Evolutionary conservation across 1,284 basidiomycete species (phyloP).

Genomic region (Moesziomyces sp.): DNA sequence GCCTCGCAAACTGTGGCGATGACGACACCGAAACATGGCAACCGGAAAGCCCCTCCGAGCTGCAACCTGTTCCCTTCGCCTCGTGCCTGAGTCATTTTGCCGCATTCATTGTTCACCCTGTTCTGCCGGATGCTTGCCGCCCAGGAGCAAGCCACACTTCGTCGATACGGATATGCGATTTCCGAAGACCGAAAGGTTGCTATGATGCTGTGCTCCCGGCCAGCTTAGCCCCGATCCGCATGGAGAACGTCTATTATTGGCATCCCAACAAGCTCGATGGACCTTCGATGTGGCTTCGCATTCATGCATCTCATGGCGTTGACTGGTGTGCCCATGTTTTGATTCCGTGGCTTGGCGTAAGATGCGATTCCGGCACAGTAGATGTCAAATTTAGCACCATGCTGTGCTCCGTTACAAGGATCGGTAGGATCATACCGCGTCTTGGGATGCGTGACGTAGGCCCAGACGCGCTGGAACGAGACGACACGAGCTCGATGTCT

Average conservation of each 20-base stretch:
- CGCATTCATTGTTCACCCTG: not conserved
- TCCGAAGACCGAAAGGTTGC: not conserved
- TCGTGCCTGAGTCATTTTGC: not conserved
- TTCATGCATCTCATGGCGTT: not conserved
- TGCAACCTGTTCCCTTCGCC: not conserved
- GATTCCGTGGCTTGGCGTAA: not conserved
- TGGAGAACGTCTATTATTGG: slow-evolving; percentile 2
- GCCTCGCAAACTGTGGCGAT: slow-evolving; percentile 11
- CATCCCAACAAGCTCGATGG: not conserved
- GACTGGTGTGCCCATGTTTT: too few species aligned
- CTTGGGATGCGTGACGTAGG: not conserved
- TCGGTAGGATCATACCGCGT: not conserved
- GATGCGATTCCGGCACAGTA: not conserved
- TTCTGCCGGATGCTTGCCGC: not conserved
- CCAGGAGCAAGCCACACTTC: slow-evolving; percentile 15
- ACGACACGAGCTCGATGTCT: too few species aligned
- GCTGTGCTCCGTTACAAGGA: not conserved
- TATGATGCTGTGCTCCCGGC: not conserved
- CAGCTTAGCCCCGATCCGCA: not conserved
- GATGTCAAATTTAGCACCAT: slow-evolving; percentile 3
- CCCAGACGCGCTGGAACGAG: too few species aligned
- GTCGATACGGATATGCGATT: not conserved
- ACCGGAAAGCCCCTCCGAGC: not conserved
- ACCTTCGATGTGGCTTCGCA: not conserved
- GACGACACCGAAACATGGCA: slow-evolving; percentile 8